These are phyloP conservation scores for Colletotrichum ledebouriae DNA, from an alignment of 2,329 filamentous ascomycete species.

Conservation along the genomic window DNA sequence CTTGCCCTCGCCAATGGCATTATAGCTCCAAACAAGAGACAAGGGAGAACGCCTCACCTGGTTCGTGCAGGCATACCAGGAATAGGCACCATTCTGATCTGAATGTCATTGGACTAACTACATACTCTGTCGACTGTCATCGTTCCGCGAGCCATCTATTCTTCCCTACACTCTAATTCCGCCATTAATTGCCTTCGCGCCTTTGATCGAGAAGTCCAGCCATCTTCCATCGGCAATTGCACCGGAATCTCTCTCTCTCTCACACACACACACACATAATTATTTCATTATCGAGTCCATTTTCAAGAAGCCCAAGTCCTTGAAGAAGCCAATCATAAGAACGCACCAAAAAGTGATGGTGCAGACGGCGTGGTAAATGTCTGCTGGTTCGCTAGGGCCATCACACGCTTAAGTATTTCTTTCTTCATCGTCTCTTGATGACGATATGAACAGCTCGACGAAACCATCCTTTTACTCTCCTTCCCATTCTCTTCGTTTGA, in stretches of 20 bases:
- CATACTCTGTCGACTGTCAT: background rate
- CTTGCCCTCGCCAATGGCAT: too few relatives aligned
- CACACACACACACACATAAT: background rate
- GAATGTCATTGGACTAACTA: background rate
- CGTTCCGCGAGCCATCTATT: background rate
- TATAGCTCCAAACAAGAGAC: background rate
- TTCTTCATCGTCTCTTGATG: slow-evolving; percentile 12
- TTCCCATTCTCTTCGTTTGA: slow-evolving; percentile 18
- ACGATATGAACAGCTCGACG: slow-evolving; percentile 24
- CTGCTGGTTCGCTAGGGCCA: slow-evolving; percentile 6
- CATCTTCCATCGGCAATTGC: background rate
- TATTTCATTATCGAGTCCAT: slow-evolving; percentile 12
- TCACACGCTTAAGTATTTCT: background rate
- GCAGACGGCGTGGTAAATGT: background rate
- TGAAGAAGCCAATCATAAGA: slow-evolving; percentile 34
- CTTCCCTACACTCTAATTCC: slow-evolving; percentile 8
- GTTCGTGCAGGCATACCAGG: background rate
- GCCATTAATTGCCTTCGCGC: background rate
- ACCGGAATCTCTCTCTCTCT: background rate
- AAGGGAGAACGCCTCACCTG: background rate
- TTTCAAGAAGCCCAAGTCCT: slow-evolving; percentile 30
- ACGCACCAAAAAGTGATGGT: slow-evolving; percentile 20
- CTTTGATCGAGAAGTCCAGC: background rate
- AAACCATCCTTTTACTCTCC: slow-evolving; percentile 28
- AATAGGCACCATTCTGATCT: background rate